These are phyloP conservation scores for Cairneyella variabilis DNA, from an alignment of 495 filamentous ascomycete genomes.

Conservation along the genomic window DNA sequence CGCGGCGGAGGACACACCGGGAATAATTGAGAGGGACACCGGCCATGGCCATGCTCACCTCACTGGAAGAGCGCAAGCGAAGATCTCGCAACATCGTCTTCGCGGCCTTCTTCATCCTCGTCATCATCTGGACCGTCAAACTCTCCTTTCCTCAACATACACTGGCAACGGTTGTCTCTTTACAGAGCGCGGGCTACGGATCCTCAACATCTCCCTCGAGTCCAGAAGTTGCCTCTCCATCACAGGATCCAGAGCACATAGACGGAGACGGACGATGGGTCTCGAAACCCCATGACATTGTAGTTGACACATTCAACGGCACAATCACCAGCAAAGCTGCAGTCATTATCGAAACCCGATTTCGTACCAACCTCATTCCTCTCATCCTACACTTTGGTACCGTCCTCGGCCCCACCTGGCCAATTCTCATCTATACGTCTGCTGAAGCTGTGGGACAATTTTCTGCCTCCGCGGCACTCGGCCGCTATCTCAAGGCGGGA, in stretches of 20 bases:
- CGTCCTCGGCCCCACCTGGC: constrained; percentile 30
- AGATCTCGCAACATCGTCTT: constrained; percentile 20
- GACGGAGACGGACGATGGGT: not conserved
- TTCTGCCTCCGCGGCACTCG: constrained; percentile 15
- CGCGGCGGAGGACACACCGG: not conserved
- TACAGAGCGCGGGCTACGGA: too few relatives aligned
- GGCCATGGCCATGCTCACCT: not conserved
- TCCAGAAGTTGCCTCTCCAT: not conserved
- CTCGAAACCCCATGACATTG: not conserved
- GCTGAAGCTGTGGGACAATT: constrained; percentile 17
- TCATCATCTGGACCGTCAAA: constrained; percentile 20
- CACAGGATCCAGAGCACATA: not conserved
- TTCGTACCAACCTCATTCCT: constrained; percentile 21
- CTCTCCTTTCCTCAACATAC: constrained; percentile 19
- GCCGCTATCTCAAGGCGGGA: constrained; percentile 11
- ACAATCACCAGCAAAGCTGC: constrained; percentile 19
- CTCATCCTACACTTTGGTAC: constrained; percentile 29
- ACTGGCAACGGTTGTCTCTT: not conserved
- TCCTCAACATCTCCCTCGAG: constrained; percentile 2
- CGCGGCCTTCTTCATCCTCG: constrained; percentile 17
- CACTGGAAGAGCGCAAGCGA: constrained; percentile 17
- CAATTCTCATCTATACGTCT: constrained; percentile 29
- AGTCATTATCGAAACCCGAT: constrained; percentile 22
- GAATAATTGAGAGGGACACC: not conserved
- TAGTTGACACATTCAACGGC: constrained; percentile 5